Percentiles rank a stretch among this genome's conserved stretches.
These are phyloP conservation scores for Carallia pectinifolia DNA, from an alignment of 345 rosid species.

Conservation along the genomic window DNA sequence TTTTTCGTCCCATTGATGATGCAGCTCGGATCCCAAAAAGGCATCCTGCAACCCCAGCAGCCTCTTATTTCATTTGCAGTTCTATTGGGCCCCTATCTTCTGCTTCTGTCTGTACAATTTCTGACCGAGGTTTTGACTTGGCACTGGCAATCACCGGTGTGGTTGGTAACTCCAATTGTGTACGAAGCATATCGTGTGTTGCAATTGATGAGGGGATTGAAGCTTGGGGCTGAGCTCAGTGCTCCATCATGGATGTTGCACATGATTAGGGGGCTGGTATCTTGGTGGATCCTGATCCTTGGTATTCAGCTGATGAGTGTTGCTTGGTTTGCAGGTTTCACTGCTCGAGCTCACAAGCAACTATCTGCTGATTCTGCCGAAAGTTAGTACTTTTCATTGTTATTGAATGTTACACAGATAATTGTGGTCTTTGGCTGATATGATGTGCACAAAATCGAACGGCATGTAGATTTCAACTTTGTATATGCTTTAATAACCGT, in stretches of 20 bases:
- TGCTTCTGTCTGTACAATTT: constrained; percentile 78
- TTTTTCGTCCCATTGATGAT: constrained; percentile 52
- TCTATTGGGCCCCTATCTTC: constrained; percentile 73
- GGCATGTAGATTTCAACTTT: constrained; percentile 3
- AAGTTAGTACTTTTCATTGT: constrained; percentile 14
- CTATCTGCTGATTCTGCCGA: constrained; percentile 31
- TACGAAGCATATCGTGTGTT: constrained; percentile 78
- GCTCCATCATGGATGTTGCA: constrained; percentile 82
- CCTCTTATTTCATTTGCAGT: constrained; percentile 60
- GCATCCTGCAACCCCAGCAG: constrained; percentile 66
- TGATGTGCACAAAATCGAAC: not conserved
- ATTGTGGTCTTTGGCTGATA: not conserved
- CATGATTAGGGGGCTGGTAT: constrained; percentile 72
- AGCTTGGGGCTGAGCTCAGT: constrained; percentile 64
- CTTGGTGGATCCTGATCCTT: constrained; percentile 91
- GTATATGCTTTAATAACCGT: too few species aligned
- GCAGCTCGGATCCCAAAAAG: constrained; percentile 60
- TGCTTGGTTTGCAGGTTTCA: constrained; percentile 93
- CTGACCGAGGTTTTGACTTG: constrained; percentile 83
- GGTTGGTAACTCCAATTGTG: constrained; percentile 89
- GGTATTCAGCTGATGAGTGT: constrained; percentile 94
- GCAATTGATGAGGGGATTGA: constrained; percentile 87
- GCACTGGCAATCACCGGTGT: constrained; percentile 92
- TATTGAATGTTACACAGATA: constrained; percentile 4
- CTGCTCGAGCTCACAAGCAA: constrained; percentile 34